Base-by-base conservation (phyloP, 495 filamentous ascomycete genomes). In the Annulohypoxylon stygium region DNA sequence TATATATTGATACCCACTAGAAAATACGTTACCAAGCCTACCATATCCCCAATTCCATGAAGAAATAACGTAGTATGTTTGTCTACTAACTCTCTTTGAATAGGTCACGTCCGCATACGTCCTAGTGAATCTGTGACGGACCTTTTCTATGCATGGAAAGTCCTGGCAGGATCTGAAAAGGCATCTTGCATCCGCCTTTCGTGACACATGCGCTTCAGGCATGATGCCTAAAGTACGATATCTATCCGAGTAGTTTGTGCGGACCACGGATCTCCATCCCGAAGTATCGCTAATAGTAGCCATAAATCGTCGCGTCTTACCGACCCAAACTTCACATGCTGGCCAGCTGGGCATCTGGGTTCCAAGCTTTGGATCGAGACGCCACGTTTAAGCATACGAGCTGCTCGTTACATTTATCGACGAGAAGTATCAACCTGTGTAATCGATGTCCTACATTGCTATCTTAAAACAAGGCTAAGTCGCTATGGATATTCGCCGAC, bases 111-210 rank as follows among this genome's bases (percentile, higher is more conserved):
- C 8, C 50, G 16, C 18, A 12, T 58, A 66, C 69, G 30, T 61
- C 65, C 4, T 43, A n/a, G n/a, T 65, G 23, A 41, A 58, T 51
- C 26, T 16, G 25, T 57, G 30, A 30, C 23, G 12, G 14, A n/a
- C 30, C n/a, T 16, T 45, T 34, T 65, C 65, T 14, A n/a, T 25
- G 20, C 47, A 53, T 53, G 26, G 48, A 33, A 47, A 53, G 53
- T 50, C 60, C 53, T 53, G 20, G 66, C 55, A 65, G 66, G 71
- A 69, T 69, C 66, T 65, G 20, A 62, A 69, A 65, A 74, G 71
- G 71, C 71, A 65, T 74, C 71, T 69, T 69, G 71, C 71, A 69
- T 69, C 61, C 54, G 34, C 53, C 20, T 26, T 36, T 41, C 39
- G 65, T 63, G 50, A 9, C 37, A 69, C 51, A 47, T 61, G 34